A percentile compares a stretch with the other conserved stretches of the same genome.
Conservation (phyloP, 108 stramenopile genomes). For the Skeletonema costatum region DNA sequence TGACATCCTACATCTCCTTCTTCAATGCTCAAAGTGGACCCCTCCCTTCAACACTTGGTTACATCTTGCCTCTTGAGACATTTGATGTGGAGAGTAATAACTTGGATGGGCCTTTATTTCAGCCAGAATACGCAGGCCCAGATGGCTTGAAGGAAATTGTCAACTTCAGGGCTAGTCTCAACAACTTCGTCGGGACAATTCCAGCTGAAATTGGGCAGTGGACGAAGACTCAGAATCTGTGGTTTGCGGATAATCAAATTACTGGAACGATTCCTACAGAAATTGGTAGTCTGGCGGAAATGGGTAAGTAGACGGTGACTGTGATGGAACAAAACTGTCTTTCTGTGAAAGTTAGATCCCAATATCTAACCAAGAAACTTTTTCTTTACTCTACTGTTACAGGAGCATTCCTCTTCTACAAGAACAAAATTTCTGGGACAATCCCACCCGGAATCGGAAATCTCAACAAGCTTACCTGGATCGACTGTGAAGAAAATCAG, state of each 20-base stretch:
- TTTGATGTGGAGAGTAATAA: slow-evolving; percentile 50
- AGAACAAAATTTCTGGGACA: slow-evolving; percentile 57
- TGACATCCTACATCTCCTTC: slow-evolving; percentile 48
- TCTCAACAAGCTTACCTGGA: slow-evolving; percentile 43
- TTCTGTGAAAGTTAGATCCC: neutral
- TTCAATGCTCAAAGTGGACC: slow-evolving; percentile 42
- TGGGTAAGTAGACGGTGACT: slow-evolving; percentile 26
- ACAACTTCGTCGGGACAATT: slow-evolving; percentile 67
- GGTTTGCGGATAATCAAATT: slow-evolving; percentile 55
- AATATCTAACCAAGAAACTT: neutral
- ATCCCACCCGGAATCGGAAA: slow-evolving; percentile 61
- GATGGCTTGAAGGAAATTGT: slow-evolving; percentile 38
- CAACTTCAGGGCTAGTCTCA: slow-evolving; percentile 45
- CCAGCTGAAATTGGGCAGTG: slow-evolving; percentile 73
- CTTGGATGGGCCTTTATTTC: slow-evolving; percentile 47
- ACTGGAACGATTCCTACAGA: slow-evolving; percentile 61
- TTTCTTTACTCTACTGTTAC: neutral
- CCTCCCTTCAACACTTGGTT: slow-evolving; percentile 42
- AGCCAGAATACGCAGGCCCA: slow-evolving; percentile 38
- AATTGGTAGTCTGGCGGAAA: slow-evolving; percentile 40
- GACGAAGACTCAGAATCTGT: slow-evolving; percentile 59
- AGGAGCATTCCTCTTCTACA: slow-evolving; percentile 47
- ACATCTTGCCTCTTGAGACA: slow-evolving; percentile 37
- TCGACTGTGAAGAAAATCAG: slow-evolving; percentile 45
- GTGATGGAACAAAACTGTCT: neutral